Percentiles rank a stretch among this genome's conserved stretches.
Conservation (phyloP, 345 rosid species). For the Punica granatum region DNA sequence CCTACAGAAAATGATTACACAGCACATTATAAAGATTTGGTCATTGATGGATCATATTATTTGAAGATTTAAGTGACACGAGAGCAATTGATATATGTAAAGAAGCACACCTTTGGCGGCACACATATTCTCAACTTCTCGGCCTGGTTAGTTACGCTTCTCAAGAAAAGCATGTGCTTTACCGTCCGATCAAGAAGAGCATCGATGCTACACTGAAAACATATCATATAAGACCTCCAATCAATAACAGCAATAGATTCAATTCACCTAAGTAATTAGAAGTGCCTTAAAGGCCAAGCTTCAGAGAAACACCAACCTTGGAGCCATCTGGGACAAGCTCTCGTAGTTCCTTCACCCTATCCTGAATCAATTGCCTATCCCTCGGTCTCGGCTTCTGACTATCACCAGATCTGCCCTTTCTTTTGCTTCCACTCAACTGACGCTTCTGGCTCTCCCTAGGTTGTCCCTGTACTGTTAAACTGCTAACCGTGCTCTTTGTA, state of each 20-base stretch:
- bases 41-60: no score
- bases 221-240: neutral
- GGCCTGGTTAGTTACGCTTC: slow-evolving; percentile 45
- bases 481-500: slow-evolving; percentile 18
- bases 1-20: neutral
- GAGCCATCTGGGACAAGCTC: slow-evolving; percentile 42
- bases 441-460: slow-evolving; percentile 20
- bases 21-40: neutral
- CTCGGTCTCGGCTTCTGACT: slow-evolving; percentile 53
- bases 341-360: slow-evolving; percentile 57
- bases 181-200: slow-evolving; percentile 48
- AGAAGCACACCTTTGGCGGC: slow-evolving; percentile 35
- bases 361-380: slow-evolving; percentile 67
- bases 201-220: slow-evolving; percentile 66
- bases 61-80: no score
- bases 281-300: neutral
- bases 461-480: slow-evolving; percentile 13
- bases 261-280: neutral
- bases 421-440: slow-evolving; percentile 18
- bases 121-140: slow-evolving; percentile 40
- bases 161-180: slow-evolving; percentile 50
- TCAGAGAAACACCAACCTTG: slow-evolving; percentile 1
- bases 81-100: no score
- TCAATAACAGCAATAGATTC: neutral
- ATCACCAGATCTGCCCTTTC: slow-evolving; percentile 37